These are phyloP conservation scores for Backusella luteola DNA, from an alignment of 192 early-diverging fungal genomes.

Conservation along the genomic window DNA sequence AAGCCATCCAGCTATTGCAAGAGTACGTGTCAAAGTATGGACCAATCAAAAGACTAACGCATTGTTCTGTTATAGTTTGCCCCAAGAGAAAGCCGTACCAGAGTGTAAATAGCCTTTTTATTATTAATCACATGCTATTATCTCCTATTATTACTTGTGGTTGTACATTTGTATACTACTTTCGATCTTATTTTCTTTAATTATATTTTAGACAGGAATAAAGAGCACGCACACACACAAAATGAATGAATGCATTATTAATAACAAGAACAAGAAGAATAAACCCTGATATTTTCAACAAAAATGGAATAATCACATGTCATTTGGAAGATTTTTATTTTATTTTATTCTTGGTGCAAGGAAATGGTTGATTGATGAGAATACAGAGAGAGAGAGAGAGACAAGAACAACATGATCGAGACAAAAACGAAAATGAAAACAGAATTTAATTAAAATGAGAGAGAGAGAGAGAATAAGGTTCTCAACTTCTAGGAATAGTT, in stretches of 20 bases:
- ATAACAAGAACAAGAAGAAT: no score
- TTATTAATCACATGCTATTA: constrained; percentile 8
- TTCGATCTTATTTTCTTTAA: neutral
- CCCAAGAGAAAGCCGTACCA: constrained; percentile 31
- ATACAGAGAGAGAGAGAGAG: no score
- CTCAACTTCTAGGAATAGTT: neutral
- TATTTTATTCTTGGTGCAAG: no score
- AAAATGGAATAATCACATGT: neutral
- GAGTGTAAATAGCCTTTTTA: constrained; percentile 22
- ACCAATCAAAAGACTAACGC: neutral
- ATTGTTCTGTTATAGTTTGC: constrained; percentile 8
- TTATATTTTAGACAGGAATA: neutral
- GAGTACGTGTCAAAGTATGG: constrained; percentile 40
- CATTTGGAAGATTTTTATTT: neutral
- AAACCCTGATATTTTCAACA: neutral
- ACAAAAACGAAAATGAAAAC: neutral
- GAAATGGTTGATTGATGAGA: no score
- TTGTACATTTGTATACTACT: neutral
- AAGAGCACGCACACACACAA: neutral
- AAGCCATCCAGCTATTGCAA: constrained; percentile 79
- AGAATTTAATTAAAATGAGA: neutral
- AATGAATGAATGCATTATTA: neutral
- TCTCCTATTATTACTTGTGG: neutral
- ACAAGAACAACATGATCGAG: no score
- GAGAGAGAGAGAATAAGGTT: neutral